A percentile compares a stretch with the other conserved stretches of the same genome.
Conservation (phyloP, 116 monocot species). For the Iris pallida region DNA sequence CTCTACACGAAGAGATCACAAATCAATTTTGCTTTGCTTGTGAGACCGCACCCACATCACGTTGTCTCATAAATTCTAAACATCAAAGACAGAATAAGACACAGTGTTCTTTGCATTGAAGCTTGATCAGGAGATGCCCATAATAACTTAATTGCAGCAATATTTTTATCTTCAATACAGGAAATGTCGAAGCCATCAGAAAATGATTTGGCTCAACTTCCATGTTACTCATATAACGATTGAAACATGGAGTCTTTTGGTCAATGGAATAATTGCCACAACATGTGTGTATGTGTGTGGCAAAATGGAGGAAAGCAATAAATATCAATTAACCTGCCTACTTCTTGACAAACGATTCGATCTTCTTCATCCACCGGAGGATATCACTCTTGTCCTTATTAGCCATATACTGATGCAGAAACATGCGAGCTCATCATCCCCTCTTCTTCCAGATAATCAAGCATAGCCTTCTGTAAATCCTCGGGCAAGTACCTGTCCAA, state of each 20-base stretch:
- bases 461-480: conserved; percentile 58
- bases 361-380: conserved; percentile 63
- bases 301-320: not conserved
- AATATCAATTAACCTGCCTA: conserved; percentile 4
- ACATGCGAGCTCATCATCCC: conserved; percentile 75
- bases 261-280: not conserved
- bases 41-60: too few relatives aligned
- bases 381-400: conserved; percentile 72
- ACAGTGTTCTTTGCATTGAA: too few relatives aligned
- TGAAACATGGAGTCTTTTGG: not conserved
- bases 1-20: too few relatives aligned
- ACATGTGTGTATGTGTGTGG: not conserved
- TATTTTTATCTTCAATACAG: not conserved
- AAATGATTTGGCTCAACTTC: not conserved
- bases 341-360: conserved; percentile 65
- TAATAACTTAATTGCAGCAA: not conserved
- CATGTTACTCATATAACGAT: not conserved
- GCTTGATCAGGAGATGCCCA: too few relatives aligned
- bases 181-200: not conserved
- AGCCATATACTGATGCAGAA: conserved; percentile 68
- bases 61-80: too few relatives aligned
- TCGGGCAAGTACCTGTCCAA: conserved; percentile 66
- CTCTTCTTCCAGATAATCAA: conserved; percentile 59
- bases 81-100: too few relatives aligned
- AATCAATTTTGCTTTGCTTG: too few relatives aligned